Percentiles rank a stretch among this genome's conserved stretches.
phyloP scores from a whole-genome alignment of 306 rosid species.

The Acacia acuminata region DNA sequence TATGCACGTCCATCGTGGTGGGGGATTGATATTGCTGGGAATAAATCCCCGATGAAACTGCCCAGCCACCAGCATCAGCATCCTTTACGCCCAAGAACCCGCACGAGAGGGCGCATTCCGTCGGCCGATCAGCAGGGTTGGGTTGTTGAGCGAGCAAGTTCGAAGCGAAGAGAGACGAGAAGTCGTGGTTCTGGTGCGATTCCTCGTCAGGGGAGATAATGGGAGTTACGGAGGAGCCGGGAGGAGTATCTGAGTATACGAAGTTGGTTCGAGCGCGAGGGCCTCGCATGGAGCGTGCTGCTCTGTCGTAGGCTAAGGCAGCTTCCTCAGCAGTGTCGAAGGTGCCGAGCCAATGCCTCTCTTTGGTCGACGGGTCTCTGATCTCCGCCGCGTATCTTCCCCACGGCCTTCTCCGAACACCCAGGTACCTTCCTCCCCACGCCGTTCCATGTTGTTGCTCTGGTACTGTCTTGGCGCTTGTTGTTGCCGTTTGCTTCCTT shows the following conservation, averaged over 20 bases:
- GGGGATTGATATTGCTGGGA: neutral
- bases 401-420: slow-evolving; percentile 39
- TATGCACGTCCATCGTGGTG: neutral
- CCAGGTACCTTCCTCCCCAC: slow-evolving; percentile 34
- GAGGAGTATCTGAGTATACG: slow-evolving; percentile 34
- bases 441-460: slow-evolving; percentile 27
- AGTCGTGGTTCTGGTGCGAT: slow-evolving; percentile 17
- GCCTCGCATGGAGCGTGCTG: slow-evolving; percentile 42
- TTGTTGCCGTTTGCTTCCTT: slow-evolving; percentile 23
- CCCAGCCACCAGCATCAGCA: neutral
- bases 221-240: slow-evolving; percentile 33
- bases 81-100: slow-evolving; percentile 7
- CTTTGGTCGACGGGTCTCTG: slow-evolving; percentile 40
- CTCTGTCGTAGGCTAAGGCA: slow-evolving; percentile 36
- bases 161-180: slow-evolving; percentile 8
- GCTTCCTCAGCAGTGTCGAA: slow-evolving; percentile 41
- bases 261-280: slow-evolving; percentile 39
- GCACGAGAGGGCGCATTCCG: neutral
- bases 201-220: slow-evolving; percentile 36
- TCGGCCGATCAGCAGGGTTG: neutral
- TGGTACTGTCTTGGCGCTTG: neutral
- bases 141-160: slow-evolving; percentile 4
- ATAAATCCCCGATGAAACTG: slow-evolving; percentile 12
- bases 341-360: slow-evolving; percentile 42
- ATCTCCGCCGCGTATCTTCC: slow-evolving; percentile 39